Conservation (phyloP, 306 rosid species). For the Spatholobus suberectus region DNA sequence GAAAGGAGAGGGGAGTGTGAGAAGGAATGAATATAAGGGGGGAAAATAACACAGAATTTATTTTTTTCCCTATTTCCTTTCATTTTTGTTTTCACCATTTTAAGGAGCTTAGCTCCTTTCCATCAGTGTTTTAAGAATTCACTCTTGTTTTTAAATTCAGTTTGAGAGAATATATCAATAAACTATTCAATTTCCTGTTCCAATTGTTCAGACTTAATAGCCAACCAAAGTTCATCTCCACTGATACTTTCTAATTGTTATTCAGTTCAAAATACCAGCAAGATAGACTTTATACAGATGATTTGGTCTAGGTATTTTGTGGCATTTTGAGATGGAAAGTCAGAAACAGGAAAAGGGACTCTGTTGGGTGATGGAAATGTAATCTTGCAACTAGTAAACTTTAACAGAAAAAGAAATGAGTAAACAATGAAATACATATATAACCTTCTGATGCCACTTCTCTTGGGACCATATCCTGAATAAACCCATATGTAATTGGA, state of each 20-base stretch:
- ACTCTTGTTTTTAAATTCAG: not conserved
- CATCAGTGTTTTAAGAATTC: not conserved
- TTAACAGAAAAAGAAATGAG: too few relatives aligned
- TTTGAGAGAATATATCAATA: not conserved
- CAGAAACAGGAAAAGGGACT: slow-evolving; percentile 22
- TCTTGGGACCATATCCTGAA: slow-evolving; percentile 78
- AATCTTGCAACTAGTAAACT: slow-evolving; percentile 32
- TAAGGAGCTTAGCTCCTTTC: not conserved
- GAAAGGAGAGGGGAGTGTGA: not conserved
- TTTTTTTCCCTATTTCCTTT: not conserved
- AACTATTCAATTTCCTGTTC: not conserved
- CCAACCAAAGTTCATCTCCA: too few relatives aligned
- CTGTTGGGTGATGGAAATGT: slow-evolving; percentile 12
- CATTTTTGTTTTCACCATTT: not conserved
- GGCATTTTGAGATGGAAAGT: slow-evolving; percentile 1
- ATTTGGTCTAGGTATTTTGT: not conserved
- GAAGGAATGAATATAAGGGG: not conserved
- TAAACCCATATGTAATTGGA: slow-evolving; percentile 75
- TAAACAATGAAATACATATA: too few relatives aligned
- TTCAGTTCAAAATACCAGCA: too few relatives aligned
- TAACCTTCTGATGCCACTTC: slow-evolving; percentile 83
- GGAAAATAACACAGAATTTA: not conserved
- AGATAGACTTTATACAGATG: not conserved
- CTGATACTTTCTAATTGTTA: too few relatives aligned
- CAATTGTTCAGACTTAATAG: slow-evolving; percentile 14